These are phyloP conservation scores for Gastrodia elata DNA, from an alignment of 106 monocot genomes.

Conservation along the genomic window DNA sequence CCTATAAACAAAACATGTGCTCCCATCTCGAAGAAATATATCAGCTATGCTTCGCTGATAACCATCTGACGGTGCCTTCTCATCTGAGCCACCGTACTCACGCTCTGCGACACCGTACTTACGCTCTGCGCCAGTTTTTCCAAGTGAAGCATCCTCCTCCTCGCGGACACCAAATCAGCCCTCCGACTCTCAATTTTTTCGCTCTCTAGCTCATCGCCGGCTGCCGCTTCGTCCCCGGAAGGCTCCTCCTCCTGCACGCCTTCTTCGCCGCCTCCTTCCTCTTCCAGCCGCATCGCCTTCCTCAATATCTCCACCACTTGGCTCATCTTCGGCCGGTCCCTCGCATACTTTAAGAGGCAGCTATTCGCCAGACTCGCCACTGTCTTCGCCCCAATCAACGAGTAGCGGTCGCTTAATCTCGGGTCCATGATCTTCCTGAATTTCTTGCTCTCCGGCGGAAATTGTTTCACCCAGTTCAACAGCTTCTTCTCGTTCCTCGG, in stretches of 20 bases:
- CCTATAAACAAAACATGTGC: no score
- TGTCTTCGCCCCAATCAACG: slow-evolving; percentile 23
- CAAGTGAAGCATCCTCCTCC: slow-evolving; percentile 42
- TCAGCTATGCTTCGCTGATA: no score
- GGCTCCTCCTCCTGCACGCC: slow-evolving; percentile 9
- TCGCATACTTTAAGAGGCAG: slow-evolving; percentile 45
- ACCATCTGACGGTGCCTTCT: no score
- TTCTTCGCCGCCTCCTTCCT: slow-evolving; percentile 4
- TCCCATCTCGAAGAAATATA: no score
- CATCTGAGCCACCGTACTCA: no score
- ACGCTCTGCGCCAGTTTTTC: slow-evolving; percentile 27
- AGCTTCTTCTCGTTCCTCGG: slow-evolving; percentile 50
- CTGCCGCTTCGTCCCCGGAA: slow-evolving; percentile 1
- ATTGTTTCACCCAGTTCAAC: slow-evolving; percentile 55
- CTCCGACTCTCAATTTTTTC: slow-evolving; percentile 8
- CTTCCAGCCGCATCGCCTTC: slow-evolving; percentile 23
- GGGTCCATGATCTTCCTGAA: slow-evolving; percentile 49
- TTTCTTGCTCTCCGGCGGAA: slow-evolving; percentile 26
- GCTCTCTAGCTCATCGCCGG: slow-evolving; percentile 6
- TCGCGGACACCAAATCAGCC: slow-evolving; percentile 15
- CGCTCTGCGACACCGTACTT: slow-evolving; percentile 12
- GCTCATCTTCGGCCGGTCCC: slow-evolving; percentile 45
- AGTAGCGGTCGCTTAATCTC: slow-evolving; percentile 29
- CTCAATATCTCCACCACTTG: slow-evolving; percentile 46
- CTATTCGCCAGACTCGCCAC: slow-evolving; percentile 42